Percentiles rank a stretch among this genome's conserved stretches.
Conservation (phyloP, 1,284 basidiomycete species). For the Golubevia pallescens region DNA sequence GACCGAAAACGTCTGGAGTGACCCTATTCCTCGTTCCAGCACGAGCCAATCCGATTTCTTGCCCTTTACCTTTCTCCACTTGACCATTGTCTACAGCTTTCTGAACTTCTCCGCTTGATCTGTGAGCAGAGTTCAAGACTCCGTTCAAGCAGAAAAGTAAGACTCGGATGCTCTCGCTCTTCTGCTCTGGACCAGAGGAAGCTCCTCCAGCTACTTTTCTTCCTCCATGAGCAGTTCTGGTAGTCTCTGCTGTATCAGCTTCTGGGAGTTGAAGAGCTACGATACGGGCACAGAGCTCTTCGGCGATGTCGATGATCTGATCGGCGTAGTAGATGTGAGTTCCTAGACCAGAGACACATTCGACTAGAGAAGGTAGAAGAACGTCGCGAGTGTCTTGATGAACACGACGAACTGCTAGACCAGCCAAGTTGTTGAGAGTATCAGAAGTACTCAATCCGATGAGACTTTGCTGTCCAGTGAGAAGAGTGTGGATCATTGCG, state of each 20-base stretch:
- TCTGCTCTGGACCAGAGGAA: conserved; percentile 64
- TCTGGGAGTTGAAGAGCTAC: conserved; percentile 74
- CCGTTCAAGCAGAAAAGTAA: conserved; percentile 76
- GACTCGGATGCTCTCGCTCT: conserved; percentile 75
- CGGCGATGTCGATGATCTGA: conserved; percentile 90
- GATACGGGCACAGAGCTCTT: conserved; percentile 82
- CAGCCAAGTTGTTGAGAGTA: conserved; percentile 71
- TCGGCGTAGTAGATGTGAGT: conserved; percentile 94
- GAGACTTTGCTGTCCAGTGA: conserved; percentile 80
- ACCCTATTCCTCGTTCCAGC: conserved; percentile 43
- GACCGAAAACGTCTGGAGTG: conserved; percentile 23
- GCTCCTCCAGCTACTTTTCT: conserved; percentile 33
- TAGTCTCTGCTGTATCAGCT: conserved; percentile 67
- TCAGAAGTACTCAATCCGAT: conserved; percentile 91
- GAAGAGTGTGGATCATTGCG: conserved; percentile 78
- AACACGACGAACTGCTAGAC: conserved; percentile 76
- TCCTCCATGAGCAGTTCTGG: conserved; percentile 66
- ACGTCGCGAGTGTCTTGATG: conserved; percentile 73
- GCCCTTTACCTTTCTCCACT: conserved; percentile 29
- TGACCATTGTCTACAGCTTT: conserved; percentile 27
- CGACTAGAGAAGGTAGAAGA: conserved; percentile 75
- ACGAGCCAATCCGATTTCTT: conserved; percentile 20
- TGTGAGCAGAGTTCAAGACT: conserved; percentile 74
- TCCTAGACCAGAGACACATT: conserved; percentile 82
- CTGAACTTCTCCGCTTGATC: conserved; percentile 65